Evolutionary conservation across 805 yeast genomes (phyloP), one percentile per base, ranked within the genome.

Genomic region (Cyberlindnera sargentensis): DNA sequence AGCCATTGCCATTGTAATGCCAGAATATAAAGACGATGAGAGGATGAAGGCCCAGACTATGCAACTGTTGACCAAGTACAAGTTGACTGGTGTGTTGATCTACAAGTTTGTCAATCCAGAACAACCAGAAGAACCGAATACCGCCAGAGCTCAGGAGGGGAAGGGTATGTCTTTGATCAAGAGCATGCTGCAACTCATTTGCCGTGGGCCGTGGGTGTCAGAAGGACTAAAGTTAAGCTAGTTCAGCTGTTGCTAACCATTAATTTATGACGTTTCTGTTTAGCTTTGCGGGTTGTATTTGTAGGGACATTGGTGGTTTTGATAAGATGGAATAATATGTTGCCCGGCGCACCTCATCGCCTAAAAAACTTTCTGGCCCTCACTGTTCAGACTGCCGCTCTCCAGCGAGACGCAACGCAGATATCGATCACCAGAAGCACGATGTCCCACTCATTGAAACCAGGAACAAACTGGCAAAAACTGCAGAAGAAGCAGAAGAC

Each of bases 1-100:
- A 0, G 56, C 62, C 1, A 49, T 67, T 8, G 61, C 69, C 3
- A 64, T 34, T 9, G 42, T 52, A 24, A 48, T 52, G 33, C 55
- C 56, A 5, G 60, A 53, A 7, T 56, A 53, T 35, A 7, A 41
- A 4, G 49, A 55, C 5, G 38, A 31, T 29, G 47, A 37, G 1
- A 37, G 34, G 10, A 35, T 35, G 32, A 24, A 10, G 27, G 32
- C 30, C 24, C 11, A 23, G 11, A 7, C 28, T 11, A 15, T 31
- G 10, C 28, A 23, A 5, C 25, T 38, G 5, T 25, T 38, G 20
- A 9, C 37, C 15, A 39, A 44, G 26, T 48, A 45, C 36, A 36
- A 41, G 20, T 15, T 48, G 23, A 15, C 9, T 4, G 48, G 49
- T 9, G 15, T 47, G 23, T 37, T 30, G 8, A 38, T 31, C 25